Evolutionary conservation across 2,329 filamentous ascomycete genomes (phyloP), one percentile per base, ranked within the genome.

Genomic region (Sclerotinia spermophila): DNA sequence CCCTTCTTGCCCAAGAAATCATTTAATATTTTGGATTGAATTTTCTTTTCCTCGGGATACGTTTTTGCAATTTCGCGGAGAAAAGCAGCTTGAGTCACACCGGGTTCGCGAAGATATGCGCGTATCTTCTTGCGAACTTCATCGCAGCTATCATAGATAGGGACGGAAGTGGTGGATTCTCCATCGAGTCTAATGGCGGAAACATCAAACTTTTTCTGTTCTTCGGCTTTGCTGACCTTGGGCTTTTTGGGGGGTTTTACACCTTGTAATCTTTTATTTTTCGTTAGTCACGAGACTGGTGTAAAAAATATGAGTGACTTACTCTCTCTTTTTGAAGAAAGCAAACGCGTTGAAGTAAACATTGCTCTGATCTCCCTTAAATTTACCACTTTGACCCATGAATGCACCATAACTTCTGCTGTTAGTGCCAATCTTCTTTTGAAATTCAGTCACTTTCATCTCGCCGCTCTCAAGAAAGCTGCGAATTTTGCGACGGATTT

Each of bases 51-150:
- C 33, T 79, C 77, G 5, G 78, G 73, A 67, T 82, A 83, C 27
- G 82, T 81, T 59, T 82, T 83, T 44, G 80, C 80, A 35, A 87
- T 80, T 59, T 84, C 81, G 48, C 85, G 83, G 38, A 83, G 80
- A 76, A 89, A 86, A 17, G 79, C 80, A 0, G 86, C 84, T 75
- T 86, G 83, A 0, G 84, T 87, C 66, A 87, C 79, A 58, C 80
- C 80, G 0, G 82, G 80, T 61, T 83, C 80, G n/a, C 79, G 76
- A 15, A 89, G 80, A 71, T 85, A 79, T 0, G 82, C 82, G 38
- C 81, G 81, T 75, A 89, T 87, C 80, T 89, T 89, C 76, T 81
- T 83, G 61, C 87, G 84, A 21, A 89, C 77, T 66, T 86, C 85
- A 73, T 89, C 84, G 78, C 86, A 89, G 7, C 84, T 86, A 72